These are phyloP conservation scores for Lipomyces anomalus DNA, from an alignment of 805 yeast genomes.

Conservation along the genomic window DNA sequence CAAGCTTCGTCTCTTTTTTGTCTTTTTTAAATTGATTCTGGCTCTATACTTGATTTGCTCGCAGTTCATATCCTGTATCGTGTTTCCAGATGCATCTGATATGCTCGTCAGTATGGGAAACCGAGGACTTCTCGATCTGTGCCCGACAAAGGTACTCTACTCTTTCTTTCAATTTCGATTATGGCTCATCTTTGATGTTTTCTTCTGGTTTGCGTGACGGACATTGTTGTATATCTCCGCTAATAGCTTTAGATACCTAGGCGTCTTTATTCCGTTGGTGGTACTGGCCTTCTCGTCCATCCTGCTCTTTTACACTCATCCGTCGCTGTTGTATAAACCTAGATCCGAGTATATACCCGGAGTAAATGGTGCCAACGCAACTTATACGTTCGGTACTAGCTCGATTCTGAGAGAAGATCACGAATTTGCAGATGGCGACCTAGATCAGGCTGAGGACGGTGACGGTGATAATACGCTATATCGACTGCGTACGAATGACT, in stretches of 20 bases:
- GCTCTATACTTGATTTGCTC: too few species aligned
- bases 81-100: too few species aligned
- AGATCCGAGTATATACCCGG: too few species aligned
- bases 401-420: conserved; percentile 12
- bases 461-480: conserved; percentile 17
- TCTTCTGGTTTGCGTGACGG: neutral
- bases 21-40: too few species aligned
- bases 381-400: too few species aligned
- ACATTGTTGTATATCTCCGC: neutral
- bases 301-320: conserved; percentile 15
- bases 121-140: conserved; percentile 21
- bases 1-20: too few species aligned
- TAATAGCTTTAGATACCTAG: conserved; percentile 17
- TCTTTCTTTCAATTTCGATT: too few species aligned
- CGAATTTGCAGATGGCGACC: conserved; percentile 17
- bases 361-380: conserved; percentile 8
- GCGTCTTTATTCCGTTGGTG: conserved; percentile 13
- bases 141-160: conserved; percentile 18
- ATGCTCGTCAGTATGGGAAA: conserved; percentile 19
- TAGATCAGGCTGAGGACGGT: conserved; percentile 20
- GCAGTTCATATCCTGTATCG: too few species aligned
- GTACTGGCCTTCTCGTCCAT: conserved; percentile 13
- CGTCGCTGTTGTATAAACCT: too few species aligned
- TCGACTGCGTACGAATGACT: conserved; percentile 20
- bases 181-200: neutral